phyloP scores from a whole-genome alignment of 2,329 filamentous ascomycete species.

The Fusarium xylarioides region DNA sequence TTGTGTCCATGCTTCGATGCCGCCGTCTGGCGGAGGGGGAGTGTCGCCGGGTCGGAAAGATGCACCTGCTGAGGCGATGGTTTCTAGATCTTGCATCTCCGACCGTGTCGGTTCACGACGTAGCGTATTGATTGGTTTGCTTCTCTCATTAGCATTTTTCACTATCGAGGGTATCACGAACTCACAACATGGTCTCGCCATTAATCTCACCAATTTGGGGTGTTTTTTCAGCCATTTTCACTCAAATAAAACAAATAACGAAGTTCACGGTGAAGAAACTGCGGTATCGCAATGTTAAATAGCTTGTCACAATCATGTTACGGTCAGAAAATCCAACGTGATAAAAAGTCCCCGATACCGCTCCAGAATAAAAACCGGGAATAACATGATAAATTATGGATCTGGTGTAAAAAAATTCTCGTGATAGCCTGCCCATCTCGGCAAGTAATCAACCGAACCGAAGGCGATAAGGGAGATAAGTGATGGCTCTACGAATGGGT shows the following conservation, averaged over 20 bases:
- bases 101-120: conserved; percentile 4
- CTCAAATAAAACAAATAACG: no score
- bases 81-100: conserved; percentile 16
- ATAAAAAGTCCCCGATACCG: background rate
- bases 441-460: background rate
- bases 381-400: conserved; percentile 4
- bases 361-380: background rate
- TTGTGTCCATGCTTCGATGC: conserved; percentile 48
- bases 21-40: conserved; percentile 40
- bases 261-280: background rate
- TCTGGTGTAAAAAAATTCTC: background rate
- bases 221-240: background rate
- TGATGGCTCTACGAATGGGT: background rate
- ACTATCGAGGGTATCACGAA: accelerated
- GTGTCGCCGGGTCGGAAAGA: conserved; percentile 11
- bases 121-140: background rate
- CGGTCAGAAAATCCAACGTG: background rate
- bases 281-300: background rate
- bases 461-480: background rate
- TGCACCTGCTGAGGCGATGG: conserved; percentile 15
- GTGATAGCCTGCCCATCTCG: background rate
- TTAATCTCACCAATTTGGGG: background rate
- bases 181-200: conserved; percentile 1
- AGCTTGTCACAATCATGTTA: background rate
- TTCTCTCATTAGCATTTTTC: background rate